A percentile compares a stretch with the other conserved stretches of the same genome.
Evolutionary conservation across 495 filamentous ascomycete genomes (phyloP).

Genomic region (Penicillium pulvis): DNA sequence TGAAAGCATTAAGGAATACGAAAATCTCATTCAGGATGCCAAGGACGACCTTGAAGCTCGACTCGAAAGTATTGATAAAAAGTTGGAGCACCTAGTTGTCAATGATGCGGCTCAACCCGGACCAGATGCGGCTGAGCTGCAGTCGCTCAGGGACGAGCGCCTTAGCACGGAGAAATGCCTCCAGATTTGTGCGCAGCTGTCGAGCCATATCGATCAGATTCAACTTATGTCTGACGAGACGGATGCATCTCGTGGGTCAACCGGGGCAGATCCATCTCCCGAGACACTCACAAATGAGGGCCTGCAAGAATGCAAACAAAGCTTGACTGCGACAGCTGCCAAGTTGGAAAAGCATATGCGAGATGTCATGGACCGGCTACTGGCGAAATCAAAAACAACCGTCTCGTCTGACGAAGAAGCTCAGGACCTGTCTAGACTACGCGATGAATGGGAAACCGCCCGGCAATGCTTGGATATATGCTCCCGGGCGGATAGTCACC

Average conservation of each 20-base stretch:
- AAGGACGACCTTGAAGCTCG: constrained; percentile 41
- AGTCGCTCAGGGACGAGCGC: constrained; percentile 40
- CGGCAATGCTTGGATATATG: constrained; percentile 42
- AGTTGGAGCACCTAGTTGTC: constrained; percentile 26
- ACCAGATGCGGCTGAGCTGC: constrained; percentile 32
- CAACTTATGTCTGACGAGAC: constrained; percentile 18
- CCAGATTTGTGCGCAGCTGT: constrained; percentile 41
- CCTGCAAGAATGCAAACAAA: constrained; percentile 43
- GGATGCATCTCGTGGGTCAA: constrained; percentile 11
- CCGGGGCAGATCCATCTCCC: constrained; percentile 18
- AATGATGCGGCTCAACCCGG: constrained; percentile 14
- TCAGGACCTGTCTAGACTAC: constrained; percentile 36
- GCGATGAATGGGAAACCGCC: constrained; percentile 41
- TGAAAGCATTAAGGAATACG: constrained; percentile 34
- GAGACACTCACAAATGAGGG: constrained; percentile 37
- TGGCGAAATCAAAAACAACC: constrained; percentile 34
- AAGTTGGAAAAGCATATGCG: constrained; percentile 41
- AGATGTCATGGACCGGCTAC: constrained; percentile 32
- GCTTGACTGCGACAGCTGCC: constrained; percentile 26
- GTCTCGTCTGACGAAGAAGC: constrained; percentile 33
- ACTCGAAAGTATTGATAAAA: constrained; percentile 39
- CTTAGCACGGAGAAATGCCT: constrained; percentile 46
- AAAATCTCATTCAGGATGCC: constrained; percentile 37
- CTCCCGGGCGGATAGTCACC: constrained; percentile 33
- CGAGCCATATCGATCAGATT: constrained; percentile 38